Evolutionary conservation across 1,139 yeast species (phyloP).

Genomic region (Debaryomycetaceae sp.): DNA sequence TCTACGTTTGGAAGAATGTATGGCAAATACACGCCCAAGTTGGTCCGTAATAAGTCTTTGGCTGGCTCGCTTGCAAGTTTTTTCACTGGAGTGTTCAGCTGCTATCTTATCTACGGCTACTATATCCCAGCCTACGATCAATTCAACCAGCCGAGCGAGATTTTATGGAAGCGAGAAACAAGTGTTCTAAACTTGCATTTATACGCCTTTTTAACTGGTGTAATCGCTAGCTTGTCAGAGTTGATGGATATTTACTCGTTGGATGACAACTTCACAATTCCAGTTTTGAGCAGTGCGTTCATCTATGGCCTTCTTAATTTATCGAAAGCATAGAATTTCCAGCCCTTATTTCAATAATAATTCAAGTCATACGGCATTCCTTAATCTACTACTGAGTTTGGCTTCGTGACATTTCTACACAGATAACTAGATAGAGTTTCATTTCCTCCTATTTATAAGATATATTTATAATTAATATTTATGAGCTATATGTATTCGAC

Average conservation of each 20-base stretch:
- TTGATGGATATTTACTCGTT: slow-evolving; percentile 67
- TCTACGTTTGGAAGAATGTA: slow-evolving; percentile 84
- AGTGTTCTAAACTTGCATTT: slow-evolving; percentile 52
- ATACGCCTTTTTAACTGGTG: slow-evolving; percentile 64
- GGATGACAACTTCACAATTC: slow-evolving; percentile 94
- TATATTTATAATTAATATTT: too few relatives aligned
- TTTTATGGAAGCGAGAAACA: slow-evolving; percentile 61
- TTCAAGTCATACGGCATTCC: too few relatives aligned
- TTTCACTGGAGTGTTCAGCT: slow-evolving; percentile 61
- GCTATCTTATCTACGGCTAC: slow-evolving; percentile 67
- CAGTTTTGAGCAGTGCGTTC: slow-evolving; percentile 72
- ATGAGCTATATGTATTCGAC: too few relatives aligned
- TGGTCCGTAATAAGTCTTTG: slow-evolving; percentile 70
- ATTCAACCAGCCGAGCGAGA: slow-evolving; percentile 51
- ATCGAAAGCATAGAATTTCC: slow-evolving; percentile 11
- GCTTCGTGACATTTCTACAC: too few relatives aligned
- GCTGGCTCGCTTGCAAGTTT: slow-evolving; percentile 92
- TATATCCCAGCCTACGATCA: slow-evolving; percentile 58
- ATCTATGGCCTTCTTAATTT: slow-evolving; percentile 43
- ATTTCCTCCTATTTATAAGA: too few relatives aligned
- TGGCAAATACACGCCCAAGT: slow-evolving; percentile 80
- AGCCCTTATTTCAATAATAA: not conserved
- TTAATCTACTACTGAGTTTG: too few relatives aligned
- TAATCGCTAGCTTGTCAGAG: slow-evolving; percentile 83
- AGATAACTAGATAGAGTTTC: too few relatives aligned